Evolutionary conservation across 345 rosid genomes (phyloP).

Genomic region (Acer negundo): DNA sequence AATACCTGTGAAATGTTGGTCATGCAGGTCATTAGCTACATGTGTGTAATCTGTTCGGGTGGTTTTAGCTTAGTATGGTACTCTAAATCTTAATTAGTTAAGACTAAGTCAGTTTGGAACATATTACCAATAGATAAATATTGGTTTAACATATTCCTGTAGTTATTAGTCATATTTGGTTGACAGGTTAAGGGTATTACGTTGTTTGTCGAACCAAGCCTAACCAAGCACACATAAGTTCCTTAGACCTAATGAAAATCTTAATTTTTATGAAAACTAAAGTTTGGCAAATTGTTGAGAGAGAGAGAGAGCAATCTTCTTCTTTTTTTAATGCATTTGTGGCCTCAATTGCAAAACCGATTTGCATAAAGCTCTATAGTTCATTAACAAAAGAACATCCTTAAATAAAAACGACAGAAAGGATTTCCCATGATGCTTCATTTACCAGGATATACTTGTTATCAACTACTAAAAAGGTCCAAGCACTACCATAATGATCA

Average conservation of each 20-base stretch:
- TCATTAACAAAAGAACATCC: background rate
- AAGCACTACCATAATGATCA: background rate
- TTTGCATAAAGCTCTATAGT: background rate
- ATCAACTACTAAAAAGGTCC: background rate
- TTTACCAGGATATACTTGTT: background rate
- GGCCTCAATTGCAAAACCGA: background rate
- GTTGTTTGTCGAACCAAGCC: background rate
- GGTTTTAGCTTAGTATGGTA: background rate
- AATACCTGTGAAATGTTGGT: background rate
- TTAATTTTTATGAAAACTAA: background rate
- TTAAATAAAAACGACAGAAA: background rate
- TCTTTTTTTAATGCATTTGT: background rate
- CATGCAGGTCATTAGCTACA: background rate
- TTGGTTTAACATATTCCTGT: background rate
- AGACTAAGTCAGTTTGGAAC: background rate
- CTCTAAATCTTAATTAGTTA: background rate
- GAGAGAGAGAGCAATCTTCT: background rate
- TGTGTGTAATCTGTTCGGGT: background rate
- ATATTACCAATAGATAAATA: background rate
- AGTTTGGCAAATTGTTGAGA: background rate
- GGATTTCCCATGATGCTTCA: background rate
- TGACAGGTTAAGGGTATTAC: background rate
- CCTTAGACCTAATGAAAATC: background rate
- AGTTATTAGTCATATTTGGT: background rate
- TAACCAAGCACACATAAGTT: background rate